These are phyloP conservation scores for Phyllosticta capitalensis DNA, from an alignment of 2,329 filamentous ascomycete genomes.

Conservation along the genomic window DNA sequence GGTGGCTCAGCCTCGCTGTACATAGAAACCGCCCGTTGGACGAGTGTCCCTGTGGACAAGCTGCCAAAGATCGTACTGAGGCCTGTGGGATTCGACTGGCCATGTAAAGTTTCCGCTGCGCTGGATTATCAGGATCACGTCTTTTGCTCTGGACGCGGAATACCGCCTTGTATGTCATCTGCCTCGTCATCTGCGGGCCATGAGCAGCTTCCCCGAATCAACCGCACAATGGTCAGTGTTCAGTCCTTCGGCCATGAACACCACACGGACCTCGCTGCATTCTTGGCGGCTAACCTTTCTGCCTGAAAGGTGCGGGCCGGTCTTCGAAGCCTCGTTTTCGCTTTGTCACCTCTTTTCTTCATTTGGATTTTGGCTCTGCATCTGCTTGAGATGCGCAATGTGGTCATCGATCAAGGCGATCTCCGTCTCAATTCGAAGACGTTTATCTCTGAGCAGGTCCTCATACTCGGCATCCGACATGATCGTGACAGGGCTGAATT, in stretches of 20 bases:
- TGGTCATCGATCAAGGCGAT: constrained; percentile 71
- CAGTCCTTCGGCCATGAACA: too few species aligned
- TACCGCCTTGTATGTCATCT: too few species aligned
- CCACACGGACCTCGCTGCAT: neutral
- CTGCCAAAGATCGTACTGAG: neutral
- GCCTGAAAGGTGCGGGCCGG: neutral
- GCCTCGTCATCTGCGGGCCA: too few species aligned
- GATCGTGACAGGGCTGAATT: constrained; percentile 61
- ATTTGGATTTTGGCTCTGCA: constrained; percentile 13
- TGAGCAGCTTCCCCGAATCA: too few species aligned
- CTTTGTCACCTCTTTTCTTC: neutral
- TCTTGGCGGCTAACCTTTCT: neutral
- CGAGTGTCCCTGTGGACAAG: neutral
- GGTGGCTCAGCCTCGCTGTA: neutral
- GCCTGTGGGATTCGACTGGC: neutral
- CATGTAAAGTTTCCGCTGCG: neutral
- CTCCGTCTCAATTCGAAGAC: constrained; percentile 62
- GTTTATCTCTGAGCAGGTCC: constrained; percentile 59
- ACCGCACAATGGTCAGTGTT: too few species aligned
- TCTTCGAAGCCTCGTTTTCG: neutral
- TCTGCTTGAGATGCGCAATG: constrained; percentile 44
- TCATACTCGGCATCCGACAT: constrained; percentile 66
- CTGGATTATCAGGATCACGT: neutral
- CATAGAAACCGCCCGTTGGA: neutral
- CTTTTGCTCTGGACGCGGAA: too few species aligned